Base-by-base conservation (phyloP, 2,329 filamentous ascomycete genomes). In the Passalora sequoiae region DNA sequence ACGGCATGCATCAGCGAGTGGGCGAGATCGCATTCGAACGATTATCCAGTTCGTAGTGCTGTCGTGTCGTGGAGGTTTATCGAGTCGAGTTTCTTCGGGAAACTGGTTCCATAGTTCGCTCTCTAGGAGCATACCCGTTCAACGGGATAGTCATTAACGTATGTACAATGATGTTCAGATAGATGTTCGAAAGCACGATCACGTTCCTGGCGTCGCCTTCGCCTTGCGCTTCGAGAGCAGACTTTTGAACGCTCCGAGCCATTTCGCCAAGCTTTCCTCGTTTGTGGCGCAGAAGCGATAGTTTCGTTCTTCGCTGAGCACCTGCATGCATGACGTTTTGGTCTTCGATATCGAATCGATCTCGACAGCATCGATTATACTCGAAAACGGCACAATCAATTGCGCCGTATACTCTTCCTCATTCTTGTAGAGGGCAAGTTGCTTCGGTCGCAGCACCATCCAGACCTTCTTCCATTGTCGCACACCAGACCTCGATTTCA, bases 381-480 rank as follows among this genome's bases (percentile, higher is more conserved):
- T 80, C 6, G 79, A 73, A 57, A 97, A 79, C 3, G 85, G 80
- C 24, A 96, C 72, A 56, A 98, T 85, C 56, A 89, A 83, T 49
- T 85, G 75, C 1, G 89, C 87, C 9, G 85, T 83, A 65, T 97
- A 97, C 68, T 98, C 92, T 51, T 78, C 72, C 43, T 94, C 86
- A 60, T 94, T 84, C 66, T 96, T 96, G 74, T 98, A 98, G 19
- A 97, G 77, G 12, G 88, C 85, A 22, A 98, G 72, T 51, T 86
- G 89, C 39, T 84, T 82, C 1, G 87, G 84, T 22, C 92, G 85
- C 39, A 98, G 75, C 0, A 97, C 92, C 9, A 84, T 85, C 92
- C 92, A 97, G 46, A 89, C 76, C 57, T 88, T 84, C 72, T 95
- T 96, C 92, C 92, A 98, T 60, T 94, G 86, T 35, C 85, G 81